Conservation (phyloP, 257 asterid genomes). For the Forsythia suspensa region DNA sequence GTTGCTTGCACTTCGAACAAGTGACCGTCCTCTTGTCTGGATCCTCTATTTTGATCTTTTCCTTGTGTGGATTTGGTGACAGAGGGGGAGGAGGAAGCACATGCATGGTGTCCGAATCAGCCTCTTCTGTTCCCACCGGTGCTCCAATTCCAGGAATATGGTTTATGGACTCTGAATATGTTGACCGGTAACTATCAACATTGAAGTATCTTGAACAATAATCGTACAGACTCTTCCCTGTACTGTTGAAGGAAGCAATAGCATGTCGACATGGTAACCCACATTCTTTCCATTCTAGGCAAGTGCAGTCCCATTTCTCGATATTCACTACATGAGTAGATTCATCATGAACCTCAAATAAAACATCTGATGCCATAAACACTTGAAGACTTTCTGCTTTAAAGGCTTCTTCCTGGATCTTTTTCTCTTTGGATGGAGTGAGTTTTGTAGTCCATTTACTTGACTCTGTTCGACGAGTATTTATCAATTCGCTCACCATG, state of each 20-base stretch:
- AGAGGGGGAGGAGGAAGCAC: constrained; percentile 73
- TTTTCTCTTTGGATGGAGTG: constrained; percentile 72
- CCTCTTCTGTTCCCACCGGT: constrained; percentile 38
- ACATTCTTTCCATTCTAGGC: constrained; percentile 70
- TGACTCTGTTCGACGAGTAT: constrained; percentile 47
- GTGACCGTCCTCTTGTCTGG: constrained; percentile 82
- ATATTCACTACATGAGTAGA: constrained; percentile 75
- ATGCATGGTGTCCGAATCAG: constrained; percentile 37
- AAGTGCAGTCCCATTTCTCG: constrained; percentile 71
- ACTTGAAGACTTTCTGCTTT: constrained; percentile 63
- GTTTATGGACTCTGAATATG: constrained; percentile 56
- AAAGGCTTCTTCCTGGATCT: constrained; percentile 49
- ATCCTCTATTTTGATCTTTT: constrained; percentile 49
- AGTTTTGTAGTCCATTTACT: constrained; percentile 57
- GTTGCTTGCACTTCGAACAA: constrained; percentile 84
- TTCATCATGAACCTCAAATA: constrained; percentile 88
- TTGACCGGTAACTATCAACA: constrained; percentile 48
- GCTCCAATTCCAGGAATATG: constrained; percentile 48
- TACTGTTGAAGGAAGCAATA: constrained; percentile 57
- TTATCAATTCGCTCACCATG: constrained; percentile 54
- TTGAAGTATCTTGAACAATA: constrained; percentile 64
- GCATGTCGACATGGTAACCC: constrained; percentile 84
- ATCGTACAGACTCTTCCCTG: constrained; percentile 58
- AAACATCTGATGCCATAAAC: constrained; percentile 68
- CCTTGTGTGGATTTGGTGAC: constrained; percentile 40